A percentile compares a stretch with the other conserved stretches of the same genome.
Conservation (phyloP, 768 basidiomycete species). For the Mycena rebaudengoi region DNA sequence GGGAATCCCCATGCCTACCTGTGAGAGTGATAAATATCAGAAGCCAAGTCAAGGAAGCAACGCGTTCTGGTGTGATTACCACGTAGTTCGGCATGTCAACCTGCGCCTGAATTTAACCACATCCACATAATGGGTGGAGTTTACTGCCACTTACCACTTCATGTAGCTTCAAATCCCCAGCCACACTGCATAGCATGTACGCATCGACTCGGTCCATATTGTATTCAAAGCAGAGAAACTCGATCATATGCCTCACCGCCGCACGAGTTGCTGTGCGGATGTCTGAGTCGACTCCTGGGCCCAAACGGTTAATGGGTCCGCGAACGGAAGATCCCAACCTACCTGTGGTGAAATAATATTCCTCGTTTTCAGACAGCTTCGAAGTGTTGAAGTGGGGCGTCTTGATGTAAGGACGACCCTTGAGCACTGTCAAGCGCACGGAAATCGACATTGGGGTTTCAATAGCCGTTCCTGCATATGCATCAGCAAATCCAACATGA, state of each 20-base stretch:
- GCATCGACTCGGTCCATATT: slow-evolving; percentile 56
- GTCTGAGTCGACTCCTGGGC: slow-evolving; percentile 63
- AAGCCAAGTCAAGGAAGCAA: not conserved
- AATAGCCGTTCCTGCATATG: slow-evolving; percentile 62
- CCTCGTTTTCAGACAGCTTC: slow-evolving; percentile 35
- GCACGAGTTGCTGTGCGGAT: slow-evolving; percentile 62
- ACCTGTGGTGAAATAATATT: slow-evolving; percentile 68
- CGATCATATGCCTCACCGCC: slow-evolving; percentile 68
- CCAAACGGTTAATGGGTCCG: too few relatives aligned
- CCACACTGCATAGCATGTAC: slow-evolving; percentile 70
- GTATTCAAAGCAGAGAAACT: slow-evolving; percentile 54
- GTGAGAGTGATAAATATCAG: not conserved
- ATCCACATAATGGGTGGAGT: not conserved
- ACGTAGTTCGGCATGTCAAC: slow-evolving; percentile 75
- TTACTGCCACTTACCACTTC: slow-evolving; percentile 57
- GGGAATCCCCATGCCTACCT: slow-evolving; percentile 33
- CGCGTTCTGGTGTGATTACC: slow-evolving; percentile 42
- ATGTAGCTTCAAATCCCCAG: slow-evolving; percentile 65
- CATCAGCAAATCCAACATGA: not conserved
- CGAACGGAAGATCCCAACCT: too few relatives aligned
- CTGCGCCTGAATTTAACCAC: slow-evolving; percentile 33
- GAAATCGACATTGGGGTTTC: slow-evolving; percentile 67
- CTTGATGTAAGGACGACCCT: slow-evolving; percentile 64
- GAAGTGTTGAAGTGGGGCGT: slow-evolving; percentile 63
- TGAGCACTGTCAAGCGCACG: slow-evolving; percentile 64